Conservation (phyloP, 345 rosid genomes). For the Lumnitzera littorea region DNA sequence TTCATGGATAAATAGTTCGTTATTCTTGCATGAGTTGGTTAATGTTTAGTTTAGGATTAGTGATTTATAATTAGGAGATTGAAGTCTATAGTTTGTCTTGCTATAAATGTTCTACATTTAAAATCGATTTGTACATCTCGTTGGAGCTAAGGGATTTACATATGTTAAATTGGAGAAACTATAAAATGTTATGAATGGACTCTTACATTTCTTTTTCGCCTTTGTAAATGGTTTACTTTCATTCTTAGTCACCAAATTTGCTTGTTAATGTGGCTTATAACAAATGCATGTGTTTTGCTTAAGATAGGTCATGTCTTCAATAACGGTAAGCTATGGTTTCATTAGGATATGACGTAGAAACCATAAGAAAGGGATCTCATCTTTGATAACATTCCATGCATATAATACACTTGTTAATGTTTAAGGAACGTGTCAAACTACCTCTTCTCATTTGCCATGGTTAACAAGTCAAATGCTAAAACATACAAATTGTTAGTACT, state of each 20-base stretch:
- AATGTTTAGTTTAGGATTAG: slow-evolving; percentile 12
- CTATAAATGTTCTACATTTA: slow-evolving; percentile 5
- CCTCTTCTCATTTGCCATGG: not conserved
- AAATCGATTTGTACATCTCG: slow-evolving; percentile 16
- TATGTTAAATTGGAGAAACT: slow-evolving; percentile 31
- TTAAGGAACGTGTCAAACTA: slow-evolving; percentile 19
- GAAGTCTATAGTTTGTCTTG: slow-evolving; percentile 10
- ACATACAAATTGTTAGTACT: slow-evolving; percentile 1
- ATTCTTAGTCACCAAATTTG: slow-evolving; percentile 54
- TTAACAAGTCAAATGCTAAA: not conserved
- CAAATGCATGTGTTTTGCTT: slow-evolving; percentile 81
- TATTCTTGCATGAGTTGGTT: too few species aligned
- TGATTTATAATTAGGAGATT: slow-evolving; percentile 17
- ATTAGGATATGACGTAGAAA: slow-evolving; percentile 64
- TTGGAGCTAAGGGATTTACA: slow-evolving; percentile 41
- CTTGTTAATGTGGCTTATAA: slow-evolving; percentile 59
- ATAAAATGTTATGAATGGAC: too few species aligned
- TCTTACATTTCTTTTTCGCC: too few species aligned
- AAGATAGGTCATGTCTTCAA: slow-evolving; percentile 69
- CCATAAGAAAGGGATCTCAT: slow-evolving; percentile 82
- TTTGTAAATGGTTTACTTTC: slow-evolving; percentile 42
- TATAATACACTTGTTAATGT: slow-evolving; percentile 75
- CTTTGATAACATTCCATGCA: slow-evolving; percentile 69
- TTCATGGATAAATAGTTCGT: too few species aligned
- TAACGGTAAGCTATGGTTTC: slow-evolving; percentile 28